phyloP scores from a whole-genome alignment of 768 basidiomycete genomes.

The Tulasnella sp. region DNA sequence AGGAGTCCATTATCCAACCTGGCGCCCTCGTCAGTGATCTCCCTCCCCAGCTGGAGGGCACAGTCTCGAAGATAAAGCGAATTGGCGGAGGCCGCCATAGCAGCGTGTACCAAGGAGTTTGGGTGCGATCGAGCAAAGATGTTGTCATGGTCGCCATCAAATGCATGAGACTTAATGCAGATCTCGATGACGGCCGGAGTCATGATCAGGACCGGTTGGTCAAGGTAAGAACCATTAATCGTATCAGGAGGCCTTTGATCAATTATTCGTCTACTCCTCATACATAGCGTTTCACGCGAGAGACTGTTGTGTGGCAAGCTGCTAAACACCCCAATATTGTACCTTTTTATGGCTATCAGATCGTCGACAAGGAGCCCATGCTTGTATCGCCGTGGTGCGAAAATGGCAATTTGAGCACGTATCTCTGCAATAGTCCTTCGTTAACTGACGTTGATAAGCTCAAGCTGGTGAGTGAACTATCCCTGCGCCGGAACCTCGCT shows the following conservation, averaged over 20 bases:
- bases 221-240: no score
- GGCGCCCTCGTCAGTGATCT: not conserved
- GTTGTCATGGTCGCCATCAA: conserved; percentile 6
- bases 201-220: not conserved
- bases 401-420: not conserved
- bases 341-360: not conserved
- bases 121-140: not conserved
- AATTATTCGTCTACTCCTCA: not conserved
- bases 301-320: not conserved
- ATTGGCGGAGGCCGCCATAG: not conserved
- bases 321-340: not conserved
- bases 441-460: not conserved
- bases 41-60: no score
- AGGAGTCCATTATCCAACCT: not conserved
- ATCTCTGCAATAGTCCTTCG: not conserved
- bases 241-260: no score
- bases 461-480: not conserved
- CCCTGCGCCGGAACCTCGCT: not conserved
- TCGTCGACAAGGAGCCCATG: not conserved
- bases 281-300: not conserved
- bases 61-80: no score
- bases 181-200: not conserved
- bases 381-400: not conserved
- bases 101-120: conserved; percentile 3
- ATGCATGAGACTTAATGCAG: not conserved